These are phyloP conservation scores for Pisolithus albus DNA, from an alignment of 768 basidiomycete species.

Conservation along the genomic window DNA sequence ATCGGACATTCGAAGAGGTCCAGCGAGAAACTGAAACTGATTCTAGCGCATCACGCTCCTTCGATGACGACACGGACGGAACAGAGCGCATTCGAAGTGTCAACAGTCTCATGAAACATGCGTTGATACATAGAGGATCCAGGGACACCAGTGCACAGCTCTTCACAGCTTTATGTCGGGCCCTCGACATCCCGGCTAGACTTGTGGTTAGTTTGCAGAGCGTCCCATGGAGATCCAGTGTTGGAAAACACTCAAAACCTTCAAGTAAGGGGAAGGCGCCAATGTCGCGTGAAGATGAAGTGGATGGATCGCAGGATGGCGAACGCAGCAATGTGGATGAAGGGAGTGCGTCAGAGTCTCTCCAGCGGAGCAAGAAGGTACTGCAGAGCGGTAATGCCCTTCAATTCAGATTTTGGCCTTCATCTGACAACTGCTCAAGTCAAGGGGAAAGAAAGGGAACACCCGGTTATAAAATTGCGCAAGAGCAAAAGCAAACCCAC, in stretches of 20 bases:
- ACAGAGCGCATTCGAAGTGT: constrained; percentile 65
- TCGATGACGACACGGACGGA: constrained; percentile 38
- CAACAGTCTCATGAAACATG: constrained; percentile 93
- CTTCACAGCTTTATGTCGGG: constrained; percentile 85
- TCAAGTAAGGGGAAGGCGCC: constrained; percentile 32
- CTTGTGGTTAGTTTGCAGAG: constrained; percentile 88
- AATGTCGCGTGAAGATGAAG: constrained; percentile 14
- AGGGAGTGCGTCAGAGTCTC: constrained; percentile 23
- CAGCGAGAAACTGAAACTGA: constrained; percentile 32
- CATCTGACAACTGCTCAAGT: constrained; percentile 24
- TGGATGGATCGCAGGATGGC: constrained; percentile 22
- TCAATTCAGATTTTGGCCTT: background rate
- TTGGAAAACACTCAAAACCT: constrained; percentile 42
- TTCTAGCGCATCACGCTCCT: constrained; percentile 27
- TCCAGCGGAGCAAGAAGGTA: constrained; percentile 29
- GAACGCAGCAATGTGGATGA: constrained; percentile 37
- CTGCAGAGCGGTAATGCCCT: constrained; percentile 8
- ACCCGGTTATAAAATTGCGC: constrained; percentile 51
- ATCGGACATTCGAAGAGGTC: constrained; percentile 71
- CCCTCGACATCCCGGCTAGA: constrained; percentile 77
- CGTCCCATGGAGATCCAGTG: constrained; percentile 77
- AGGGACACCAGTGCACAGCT: constrained; percentile 85
- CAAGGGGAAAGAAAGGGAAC: constrained; percentile 53
- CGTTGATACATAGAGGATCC: constrained; percentile 69
- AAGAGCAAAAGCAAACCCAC: constrained; percentile 37